Evolutionary conservation across 257 asterid species (phyloP).

Genomic region (Mentha longifolia): DNA sequence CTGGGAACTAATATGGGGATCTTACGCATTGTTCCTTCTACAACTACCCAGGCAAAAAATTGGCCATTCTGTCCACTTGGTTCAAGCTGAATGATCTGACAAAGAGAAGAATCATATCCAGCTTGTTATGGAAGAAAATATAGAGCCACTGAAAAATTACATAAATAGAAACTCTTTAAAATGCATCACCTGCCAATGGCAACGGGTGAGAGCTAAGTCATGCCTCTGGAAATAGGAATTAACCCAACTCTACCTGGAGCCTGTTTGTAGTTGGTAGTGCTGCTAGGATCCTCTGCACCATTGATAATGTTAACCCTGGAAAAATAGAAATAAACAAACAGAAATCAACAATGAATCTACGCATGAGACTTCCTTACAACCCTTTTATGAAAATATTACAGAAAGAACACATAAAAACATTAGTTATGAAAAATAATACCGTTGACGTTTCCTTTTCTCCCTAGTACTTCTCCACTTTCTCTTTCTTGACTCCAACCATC

Average conservation of each 20-base stretch:
- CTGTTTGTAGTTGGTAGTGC: slow-evolving; percentile 48
- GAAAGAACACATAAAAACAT: slow-evolving; percentile 14
- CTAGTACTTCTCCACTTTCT: slow-evolving; percentile 90
- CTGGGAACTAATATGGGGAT: slow-evolving; percentile 78
- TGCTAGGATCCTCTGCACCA: slow-evolving; percentile 45
- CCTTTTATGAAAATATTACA: slow-evolving; percentile 11
- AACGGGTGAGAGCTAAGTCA: slow-evolving; percentile 74
- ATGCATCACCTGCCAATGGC: slow-evolving; percentile 92
- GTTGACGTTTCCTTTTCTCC: slow-evolving; percentile 84
- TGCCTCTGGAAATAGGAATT: slow-evolving; percentile 81
- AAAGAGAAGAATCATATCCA: slow-evolving; percentile 29
- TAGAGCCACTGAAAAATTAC: slow-evolving; percentile 13
- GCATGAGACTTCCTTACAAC: not conserved
- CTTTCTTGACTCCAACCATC: slow-evolving; percentile 93
- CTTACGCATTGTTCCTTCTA: slow-evolving; percentile 88
- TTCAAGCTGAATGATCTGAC: slow-evolving; percentile 85
- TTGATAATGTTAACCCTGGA: slow-evolving; percentile 57
- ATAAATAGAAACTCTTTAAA: slow-evolving; percentile 20
- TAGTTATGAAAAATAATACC: slow-evolving; percentile 48
- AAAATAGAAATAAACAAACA: slow-evolving; percentile 27
- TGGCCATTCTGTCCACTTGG: slow-evolving; percentile 78
- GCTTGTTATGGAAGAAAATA: slow-evolving; percentile 27
- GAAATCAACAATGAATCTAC: slow-evolving; percentile 3
- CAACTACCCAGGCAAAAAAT: slow-evolving; percentile 89
- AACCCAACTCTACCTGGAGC: slow-evolving; percentile 61